These are phyloP conservation scores for Colletotrichum zoysiae DNA, from an alignment of 2,329 filamentous ascomycete species.

Conservation along the genomic window DNA sequence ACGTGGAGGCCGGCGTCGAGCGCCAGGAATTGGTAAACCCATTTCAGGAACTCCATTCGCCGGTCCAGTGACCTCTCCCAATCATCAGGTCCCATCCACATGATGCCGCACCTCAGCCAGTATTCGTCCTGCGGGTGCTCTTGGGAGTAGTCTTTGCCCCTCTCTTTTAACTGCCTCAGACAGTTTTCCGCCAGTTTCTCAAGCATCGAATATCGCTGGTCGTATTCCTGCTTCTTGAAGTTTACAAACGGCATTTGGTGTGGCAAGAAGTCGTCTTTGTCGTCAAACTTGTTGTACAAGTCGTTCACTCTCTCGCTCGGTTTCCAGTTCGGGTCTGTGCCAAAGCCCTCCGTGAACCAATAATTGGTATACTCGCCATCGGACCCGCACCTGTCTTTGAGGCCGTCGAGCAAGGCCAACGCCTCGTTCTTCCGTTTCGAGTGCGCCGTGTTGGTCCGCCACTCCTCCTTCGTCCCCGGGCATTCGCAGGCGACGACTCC, in stretches of 20 bases:
- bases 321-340: background rate
- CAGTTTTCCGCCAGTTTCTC: background rate
- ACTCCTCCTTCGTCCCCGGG: slow-evolving; percentile 18
- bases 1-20: slow-evolving; percentile 30
- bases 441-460: slow-evolving; percentile 29
- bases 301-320: background rate
- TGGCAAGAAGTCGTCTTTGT: background rate
- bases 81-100: slow-evolving; percentile 10
- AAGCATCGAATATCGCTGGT: background rate
- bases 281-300: background rate
- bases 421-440: slow-evolving; percentile 35
- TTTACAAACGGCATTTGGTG: slow-evolving; percentile 25
- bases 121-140: background rate
- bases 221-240: background rate
- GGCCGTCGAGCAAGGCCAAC: background rate
- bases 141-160: slow-evolving; percentile 4
- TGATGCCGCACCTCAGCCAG: background rate
- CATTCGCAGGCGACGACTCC: slow-evolving; percentile 11
- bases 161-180: background rate
- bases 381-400: background rate
- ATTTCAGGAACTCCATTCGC: slow-evolving; percentile 19
- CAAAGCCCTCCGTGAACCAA: slow-evolving; percentile 1
- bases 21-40: slow-evolving; percentile 30
- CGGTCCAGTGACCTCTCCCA: slow-evolving; percentile 12
- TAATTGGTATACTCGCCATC: background rate